Conservation (phyloP, 805 yeast species). For the Dipodascus geniculatus region DNA sequence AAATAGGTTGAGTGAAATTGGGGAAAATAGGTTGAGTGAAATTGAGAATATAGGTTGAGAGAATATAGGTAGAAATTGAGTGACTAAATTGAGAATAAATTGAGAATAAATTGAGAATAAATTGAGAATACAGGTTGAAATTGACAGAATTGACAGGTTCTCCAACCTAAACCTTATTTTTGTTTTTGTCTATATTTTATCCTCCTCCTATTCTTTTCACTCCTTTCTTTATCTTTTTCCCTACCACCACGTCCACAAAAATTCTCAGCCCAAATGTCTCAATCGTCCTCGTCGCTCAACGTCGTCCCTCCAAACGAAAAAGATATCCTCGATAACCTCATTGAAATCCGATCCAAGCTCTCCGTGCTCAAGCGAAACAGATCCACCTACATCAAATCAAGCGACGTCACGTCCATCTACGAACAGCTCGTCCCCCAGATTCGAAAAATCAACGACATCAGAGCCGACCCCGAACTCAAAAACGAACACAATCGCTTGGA, state of each 20-base stretch:
- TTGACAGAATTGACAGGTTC: too few species aligned
- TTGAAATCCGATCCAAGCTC: slow-evolving; percentile 19
- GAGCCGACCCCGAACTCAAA: slow-evolving; percentile 19
- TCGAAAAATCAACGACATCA: slow-evolving; percentile 21
- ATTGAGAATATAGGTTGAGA: too few species aligned
- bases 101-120: too few species aligned
- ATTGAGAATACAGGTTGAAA: too few species aligned
- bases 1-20: too few species aligned
- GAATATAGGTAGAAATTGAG: too few species aligned
- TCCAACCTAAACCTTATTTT: too few species aligned
- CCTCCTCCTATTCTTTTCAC: not conserved
- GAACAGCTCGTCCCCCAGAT: slow-evolving; percentile 21
- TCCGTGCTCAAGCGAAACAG: slow-evolving; percentile 25
- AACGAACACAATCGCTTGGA: slow-evolving; percentile 41
- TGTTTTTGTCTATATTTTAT: not conserved
- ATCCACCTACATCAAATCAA: slow-evolving; percentile 23
- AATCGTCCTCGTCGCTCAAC: not conserved
- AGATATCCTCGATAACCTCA: slow-evolving; percentile 20
- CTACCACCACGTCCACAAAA: too few species aligned
- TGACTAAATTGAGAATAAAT: too few species aligned
- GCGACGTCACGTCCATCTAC: slow-evolving; percentile 22
- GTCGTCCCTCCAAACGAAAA: slow-evolving; percentile 22
- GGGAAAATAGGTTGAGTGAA: too few species aligned
- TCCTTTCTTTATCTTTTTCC: too few species aligned
- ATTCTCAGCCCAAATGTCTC: too few species aligned